Evolutionary conservation across 2,329 filamentous ascomycete species (phyloP), one percentile per base, ranked within the genome.

Genomic region (Alternaria viburni): DNA sequence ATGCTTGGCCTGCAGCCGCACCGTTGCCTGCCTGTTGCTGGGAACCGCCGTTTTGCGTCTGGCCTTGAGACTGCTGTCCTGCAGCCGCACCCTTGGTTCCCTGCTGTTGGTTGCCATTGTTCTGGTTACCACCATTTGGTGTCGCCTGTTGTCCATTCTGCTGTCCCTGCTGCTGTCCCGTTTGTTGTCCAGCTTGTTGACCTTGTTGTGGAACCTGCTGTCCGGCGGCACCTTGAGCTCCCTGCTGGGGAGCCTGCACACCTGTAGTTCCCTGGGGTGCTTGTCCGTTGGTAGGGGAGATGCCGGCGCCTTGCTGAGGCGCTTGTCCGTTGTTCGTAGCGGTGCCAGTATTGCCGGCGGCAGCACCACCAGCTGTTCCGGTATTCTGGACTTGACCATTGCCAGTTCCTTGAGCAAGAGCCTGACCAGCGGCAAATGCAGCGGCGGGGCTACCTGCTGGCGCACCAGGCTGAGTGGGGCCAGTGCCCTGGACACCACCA

Each of bases 401-500:
- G 25, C 76, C 76, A 19, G 67, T 69, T 28, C 75, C 75, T n/a
- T 64, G 46, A 21, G 70, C 69, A 47, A 78, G 72, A 19, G 72
- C 65, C 56, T 69, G 58, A 17, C 73, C 74, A 17, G 75, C 75
- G 36, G 67, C 67, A 43, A 77, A 77, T 44, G 75, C 75, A 41
- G 71, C 71, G 15, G 74, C 71, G 6, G 75, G 75, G 45, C 71
- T 75, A 61, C 75, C 75, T 41, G 76, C 73, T 5, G 72, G 52
- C 54, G 70, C 62, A 25, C 75, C 75, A 30, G 73, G 76, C 55
- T 58, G 71, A 23, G 76, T 78, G 36, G 72, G 47, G 15, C 76
- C 76, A 12, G 60, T 55, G 21, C 73, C 63, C 62, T 78, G 76
- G 26, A 78, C 74, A 64, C 76, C 76, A 26, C 73, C 72, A n/a